Percentiles rank a stretch among this genome's conserved stretches.
These are phyloP conservation scores for Metschnikowia kofuensis DNA, from an alignment of 805 yeast species.

Conservation along the genomic window DNA sequence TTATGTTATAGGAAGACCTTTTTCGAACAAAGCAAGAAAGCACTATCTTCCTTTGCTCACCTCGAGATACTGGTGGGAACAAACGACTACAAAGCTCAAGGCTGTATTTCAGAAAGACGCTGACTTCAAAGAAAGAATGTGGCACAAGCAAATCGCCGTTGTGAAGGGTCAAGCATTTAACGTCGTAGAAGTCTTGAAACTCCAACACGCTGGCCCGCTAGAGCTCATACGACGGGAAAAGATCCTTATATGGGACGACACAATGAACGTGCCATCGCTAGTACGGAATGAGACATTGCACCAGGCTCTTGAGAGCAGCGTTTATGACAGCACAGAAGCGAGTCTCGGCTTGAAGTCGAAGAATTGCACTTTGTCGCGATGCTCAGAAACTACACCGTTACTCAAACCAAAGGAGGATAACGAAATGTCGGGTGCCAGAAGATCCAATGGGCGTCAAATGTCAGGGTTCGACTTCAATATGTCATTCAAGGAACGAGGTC, in stretches of 20 bases:
- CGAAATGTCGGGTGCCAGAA: background rate
- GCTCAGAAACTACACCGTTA: slow-evolving; percentile 7
- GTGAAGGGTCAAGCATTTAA: slow-evolving; percentile 77
- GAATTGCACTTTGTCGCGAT: no score
- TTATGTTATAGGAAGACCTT: slow-evolving; percentile 64
- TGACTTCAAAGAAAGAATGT: slow-evolving; percentile 64
- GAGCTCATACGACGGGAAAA: slow-evolving; percentile 61
- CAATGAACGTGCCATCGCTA: slow-evolving; percentile 51
- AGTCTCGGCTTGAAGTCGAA: background rate
- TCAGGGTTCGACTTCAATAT: slow-evolving; percentile 25
- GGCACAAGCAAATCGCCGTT: slow-evolving; percentile 65
- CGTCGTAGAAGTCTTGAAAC: slow-evolving; percentile 62
- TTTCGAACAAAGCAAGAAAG: slow-evolving; percentile 50
- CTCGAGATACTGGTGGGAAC: slow-evolving; percentile 70
- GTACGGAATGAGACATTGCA: slow-evolving; percentile 28
- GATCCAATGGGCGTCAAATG: slow-evolving; percentile 6
- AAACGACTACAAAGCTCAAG: slow-evolving; percentile 45
- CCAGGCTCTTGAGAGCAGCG: slow-evolving; percentile 39
- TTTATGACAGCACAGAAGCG: slow-evolving; percentile 16
- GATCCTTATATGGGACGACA: slow-evolving; percentile 57
- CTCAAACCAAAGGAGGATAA: background rate
- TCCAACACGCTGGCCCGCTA: slow-evolving; percentile 59
- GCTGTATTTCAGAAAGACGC: slow-evolving; percentile 52
- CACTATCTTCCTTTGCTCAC: slow-evolving; percentile 60
- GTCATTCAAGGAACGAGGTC: slow-evolving; percentile 9